A percentile compares a stretch with the other conserved stretches of the same genome.
phyloP scores from a whole-genome alignment of 2,329 filamentous ascomycete genomes.

The Cladosporium cucumerinum region DNA sequence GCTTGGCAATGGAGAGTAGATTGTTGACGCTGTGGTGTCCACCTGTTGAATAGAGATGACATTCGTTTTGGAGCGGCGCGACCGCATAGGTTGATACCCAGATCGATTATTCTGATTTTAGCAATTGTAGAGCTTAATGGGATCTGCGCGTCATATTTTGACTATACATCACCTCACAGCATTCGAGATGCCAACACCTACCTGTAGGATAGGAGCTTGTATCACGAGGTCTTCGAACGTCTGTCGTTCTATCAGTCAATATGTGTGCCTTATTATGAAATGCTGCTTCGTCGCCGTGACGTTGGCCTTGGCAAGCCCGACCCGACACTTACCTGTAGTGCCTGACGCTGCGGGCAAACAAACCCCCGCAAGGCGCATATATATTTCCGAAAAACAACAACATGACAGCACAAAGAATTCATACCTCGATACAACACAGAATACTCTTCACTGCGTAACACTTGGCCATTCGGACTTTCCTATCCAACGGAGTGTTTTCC shows the following conservation, averaged over 20 bases:
- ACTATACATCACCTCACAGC: not conserved
- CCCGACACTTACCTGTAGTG: not conserved
- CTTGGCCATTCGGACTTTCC: not conserved
- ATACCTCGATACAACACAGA: not conserved
- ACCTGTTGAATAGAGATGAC: not conserved
- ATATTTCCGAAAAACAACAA: not conserved
- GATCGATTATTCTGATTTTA: not conserved
- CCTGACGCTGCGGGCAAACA: not conserved
- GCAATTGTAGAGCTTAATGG: not conserved
- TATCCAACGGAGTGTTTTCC: not conserved
- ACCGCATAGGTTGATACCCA: conserved; percentile 14
- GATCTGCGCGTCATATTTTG: not conserved
- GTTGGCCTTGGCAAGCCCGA: not conserved
- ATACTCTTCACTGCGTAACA: not conserved
- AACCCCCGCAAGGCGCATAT: not conserved
- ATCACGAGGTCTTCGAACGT: not conserved
- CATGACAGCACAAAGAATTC: not conserved
- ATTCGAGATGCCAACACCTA: not conserved
- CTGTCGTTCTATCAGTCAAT: not conserved
- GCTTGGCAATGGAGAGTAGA: conserved; percentile 10
- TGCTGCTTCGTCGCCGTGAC: not conserved
- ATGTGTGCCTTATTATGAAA: not conserved
- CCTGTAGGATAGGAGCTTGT: not conserved
- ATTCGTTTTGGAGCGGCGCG: not conserved
- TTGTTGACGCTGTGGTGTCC: not conserved